Percentiles rank a stretch among this genome's conserved stretches.
phyloP scores from a whole-genome alignment of 495 filamentous ascomycete genomes.

The Massariosphaeria phaeospora region DNA sequence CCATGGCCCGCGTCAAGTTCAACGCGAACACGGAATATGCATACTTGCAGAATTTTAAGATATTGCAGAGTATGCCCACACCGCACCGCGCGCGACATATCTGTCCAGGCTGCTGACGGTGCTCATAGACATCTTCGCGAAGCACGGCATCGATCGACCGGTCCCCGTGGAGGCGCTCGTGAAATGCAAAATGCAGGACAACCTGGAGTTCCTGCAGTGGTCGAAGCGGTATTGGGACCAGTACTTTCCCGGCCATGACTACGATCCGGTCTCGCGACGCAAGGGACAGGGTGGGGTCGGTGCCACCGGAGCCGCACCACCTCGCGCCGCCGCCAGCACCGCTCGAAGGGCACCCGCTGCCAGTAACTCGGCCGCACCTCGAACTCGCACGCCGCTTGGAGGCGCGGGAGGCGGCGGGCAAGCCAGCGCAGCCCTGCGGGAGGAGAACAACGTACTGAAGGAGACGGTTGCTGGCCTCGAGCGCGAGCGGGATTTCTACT shows the following conservation, averaged over 20 bases:
- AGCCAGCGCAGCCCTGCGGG: constrained; percentile 61
- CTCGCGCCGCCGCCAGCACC: constrained; percentile 44
- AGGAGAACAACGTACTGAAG: constrained; percentile 70
- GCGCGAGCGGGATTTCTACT: constrained; percentile 93
- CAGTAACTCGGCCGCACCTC: constrained; percentile 50
- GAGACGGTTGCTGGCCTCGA: constrained; percentile 46
- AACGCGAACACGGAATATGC: constrained; percentile 96
- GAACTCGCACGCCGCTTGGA: constrained; percentile 40
- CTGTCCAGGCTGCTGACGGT: constrained; percentile 3
- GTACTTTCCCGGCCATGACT: constrained; percentile 92
- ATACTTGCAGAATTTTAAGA: constrained; percentile 96
- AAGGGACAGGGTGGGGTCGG: constrained; percentile 68
- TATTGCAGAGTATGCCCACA: constrained; percentile 74
- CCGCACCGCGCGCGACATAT: background rate
- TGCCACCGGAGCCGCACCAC: constrained; percentile 45
- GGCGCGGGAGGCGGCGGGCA: constrained; percentile 49
- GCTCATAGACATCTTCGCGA: constrained; percentile 67
- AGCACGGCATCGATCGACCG: constrained; percentile 77
- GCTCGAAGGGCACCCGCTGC: constrained; percentile 63
- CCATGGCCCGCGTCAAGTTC: constrained; percentile 96
- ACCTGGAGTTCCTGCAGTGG: constrained; percentile 98
- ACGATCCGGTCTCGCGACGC: constrained; percentile 79
- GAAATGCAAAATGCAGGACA: constrained; percentile 99
- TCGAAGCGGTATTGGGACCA: constrained; percentile 96
- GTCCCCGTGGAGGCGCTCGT: constrained; percentile 82